Evolutionary conservation across 176 grass and related monocot species (phyloP).

Genomic region (Ensete glaucum): DNA sequence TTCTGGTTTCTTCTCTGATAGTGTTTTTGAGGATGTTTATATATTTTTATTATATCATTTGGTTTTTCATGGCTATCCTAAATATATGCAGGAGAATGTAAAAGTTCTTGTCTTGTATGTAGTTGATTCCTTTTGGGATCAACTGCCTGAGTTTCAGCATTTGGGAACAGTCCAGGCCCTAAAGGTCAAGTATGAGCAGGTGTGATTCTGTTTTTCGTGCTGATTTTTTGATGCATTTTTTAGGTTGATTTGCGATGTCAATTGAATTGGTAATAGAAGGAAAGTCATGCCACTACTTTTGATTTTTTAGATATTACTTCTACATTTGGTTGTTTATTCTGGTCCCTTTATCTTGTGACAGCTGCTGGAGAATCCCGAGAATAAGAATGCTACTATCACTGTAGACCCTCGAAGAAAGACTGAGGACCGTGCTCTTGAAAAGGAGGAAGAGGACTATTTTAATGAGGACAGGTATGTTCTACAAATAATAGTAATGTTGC

Average conservation of each 20-base stretch:
- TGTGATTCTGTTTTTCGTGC: not conserved
- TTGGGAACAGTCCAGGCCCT: slow-evolving; percentile 50
- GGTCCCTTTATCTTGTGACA: slow-evolving; percentile 29
- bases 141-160: slow-evolving; percentile 54
- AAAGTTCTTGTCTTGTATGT: slow-evolving; percentile 55
- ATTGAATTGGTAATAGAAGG: not conserved
- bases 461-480: slow-evolving; percentile 57
- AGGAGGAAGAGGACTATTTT: slow-evolving; percentile 72
- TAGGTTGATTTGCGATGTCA: not conserved
- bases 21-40: not conserved
- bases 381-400: slow-evolving; percentile 26
- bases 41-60: not conserved
- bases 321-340: not conserved
- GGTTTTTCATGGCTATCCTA: slow-evolving; percentile 1
- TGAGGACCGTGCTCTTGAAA: slow-evolving; percentile 51
- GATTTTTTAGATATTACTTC: not conserved
- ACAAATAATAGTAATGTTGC: not conserved
- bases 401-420: slow-evolving; percentile 42
- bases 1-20: slow-evolving; percentile 13
- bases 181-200: slow-evolving; percentile 67
- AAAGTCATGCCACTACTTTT: not conserved
- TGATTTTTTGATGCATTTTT: slow-evolving; percentile 17
- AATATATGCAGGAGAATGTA: slow-evolving; percentile 60
- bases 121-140: slow-evolving; percentile 45
- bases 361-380: slow-evolving; percentile 36